These are phyloP conservation scores for Lentinula sp. DNA, from an alignment of 768 basidiomycete species.

Conservation along the genomic window DNA sequence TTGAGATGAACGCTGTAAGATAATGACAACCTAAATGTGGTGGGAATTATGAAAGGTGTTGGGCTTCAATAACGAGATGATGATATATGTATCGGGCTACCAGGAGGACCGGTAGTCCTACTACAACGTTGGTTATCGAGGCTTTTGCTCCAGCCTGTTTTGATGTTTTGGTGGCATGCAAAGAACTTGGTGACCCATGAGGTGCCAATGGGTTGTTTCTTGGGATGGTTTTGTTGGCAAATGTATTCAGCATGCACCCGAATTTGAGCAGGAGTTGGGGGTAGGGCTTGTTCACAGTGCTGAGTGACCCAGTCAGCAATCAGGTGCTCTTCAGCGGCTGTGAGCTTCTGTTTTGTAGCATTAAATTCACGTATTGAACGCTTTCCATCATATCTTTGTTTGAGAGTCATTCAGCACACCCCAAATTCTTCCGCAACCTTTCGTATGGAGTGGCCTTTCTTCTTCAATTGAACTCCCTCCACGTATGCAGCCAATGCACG, in stretches of 20 bases:
- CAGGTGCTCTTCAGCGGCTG: conserved; percentile 16
- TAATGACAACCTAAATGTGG: too few species aligned
- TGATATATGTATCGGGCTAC: background rate
- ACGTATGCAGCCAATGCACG: background rate
- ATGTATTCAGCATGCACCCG: conserved; percentile 19
- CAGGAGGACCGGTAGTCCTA: background rate
- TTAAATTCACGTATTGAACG: background rate
- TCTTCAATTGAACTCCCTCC: background rate
- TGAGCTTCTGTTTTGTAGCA: conserved; percentile 20
- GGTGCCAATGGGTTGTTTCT: conserved; percentile 15
- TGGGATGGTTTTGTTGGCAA: conserved; percentile 7
- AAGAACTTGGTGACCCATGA: conserved; percentile 23
- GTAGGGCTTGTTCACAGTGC: conserved; percentile 21
- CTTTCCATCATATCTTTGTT: conserved; percentile 13
- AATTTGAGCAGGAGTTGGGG: conserved; percentile 14
- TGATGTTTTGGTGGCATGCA: conserved; percentile 17
- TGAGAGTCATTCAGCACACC: background rate
- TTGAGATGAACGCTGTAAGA: too few species aligned
- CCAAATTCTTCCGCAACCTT: background rate
- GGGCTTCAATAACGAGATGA: too few species aligned
- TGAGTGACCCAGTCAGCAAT: conserved; percentile 21
- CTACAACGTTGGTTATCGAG: conserved; percentile 20
- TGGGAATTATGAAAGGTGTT: too few species aligned
- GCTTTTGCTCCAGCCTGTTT: conserved; percentile 24
- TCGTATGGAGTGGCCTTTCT: background rate